These are phyloP conservation scores for Magnusiomyces suaveolens DNA, from an alignment of 1,139 yeast genomes.

Conservation along the genomic window DNA sequence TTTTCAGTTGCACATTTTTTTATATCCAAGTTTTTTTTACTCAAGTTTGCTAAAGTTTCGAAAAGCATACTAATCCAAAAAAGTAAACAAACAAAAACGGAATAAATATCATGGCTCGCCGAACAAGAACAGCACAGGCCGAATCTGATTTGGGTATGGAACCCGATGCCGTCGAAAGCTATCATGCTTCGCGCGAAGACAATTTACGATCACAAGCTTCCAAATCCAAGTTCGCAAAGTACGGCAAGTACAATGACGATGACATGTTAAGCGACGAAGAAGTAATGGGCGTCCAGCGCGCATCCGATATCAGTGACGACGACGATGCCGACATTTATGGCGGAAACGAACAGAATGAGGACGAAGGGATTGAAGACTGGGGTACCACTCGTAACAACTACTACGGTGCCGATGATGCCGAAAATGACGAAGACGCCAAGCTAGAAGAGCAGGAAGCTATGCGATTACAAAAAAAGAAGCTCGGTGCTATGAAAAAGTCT, in stretches of 20 bases:
- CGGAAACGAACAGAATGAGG: conserved; percentile 33
- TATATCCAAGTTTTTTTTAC: no score
- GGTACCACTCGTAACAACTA: conserved; percentile 65
- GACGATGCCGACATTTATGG: conserved; percentile 27
- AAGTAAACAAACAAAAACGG: no score
- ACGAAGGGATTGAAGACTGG: conserved; percentile 60
- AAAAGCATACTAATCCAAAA: no score
- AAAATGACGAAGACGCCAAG: conserved; percentile 67
- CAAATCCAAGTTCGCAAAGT: conserved; percentile 3
- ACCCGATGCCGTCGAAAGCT: conserved; percentile 14
- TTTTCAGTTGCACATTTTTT: no score
- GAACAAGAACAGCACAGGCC: background rate
- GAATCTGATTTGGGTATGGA: conserved; percentile 8
- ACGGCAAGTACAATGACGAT: conserved; percentile 21
- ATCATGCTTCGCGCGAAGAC: conserved; percentile 12
- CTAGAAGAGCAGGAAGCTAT: conserved; percentile 83
- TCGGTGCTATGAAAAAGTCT: conserved; percentile 67
- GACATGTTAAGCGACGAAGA: conserved; percentile 45
- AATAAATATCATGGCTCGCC: conserved; percentile 1
- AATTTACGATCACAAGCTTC: conserved; percentile 8
- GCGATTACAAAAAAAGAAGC: conserved; percentile 75
- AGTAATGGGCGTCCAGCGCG: conserved; percentile 35
- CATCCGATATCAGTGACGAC: conserved; percentile 23
- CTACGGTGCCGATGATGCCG: conserved; percentile 69
- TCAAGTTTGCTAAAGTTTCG: no score